These are phyloP conservation scores for Albugo candida DNA, from an alignment of 352 stramenopile species.

Conservation along the genomic window DNA sequence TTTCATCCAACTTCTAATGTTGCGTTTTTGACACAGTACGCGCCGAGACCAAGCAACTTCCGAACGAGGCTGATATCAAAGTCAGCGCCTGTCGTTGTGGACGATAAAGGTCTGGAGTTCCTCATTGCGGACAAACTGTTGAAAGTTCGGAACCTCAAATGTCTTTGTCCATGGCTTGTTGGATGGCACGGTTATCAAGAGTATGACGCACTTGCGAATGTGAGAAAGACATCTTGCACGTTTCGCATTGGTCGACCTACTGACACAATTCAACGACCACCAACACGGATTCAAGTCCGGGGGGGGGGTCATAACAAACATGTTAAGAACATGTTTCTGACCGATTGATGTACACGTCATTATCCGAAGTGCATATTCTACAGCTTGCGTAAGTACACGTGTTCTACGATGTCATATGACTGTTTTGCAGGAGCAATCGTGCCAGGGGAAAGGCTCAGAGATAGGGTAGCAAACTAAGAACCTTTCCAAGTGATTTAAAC, in stretches of 20 bases:
- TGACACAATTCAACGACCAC: neutral
- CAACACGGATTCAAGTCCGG: conserved; percentile 1
- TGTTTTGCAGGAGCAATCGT: too few species aligned
- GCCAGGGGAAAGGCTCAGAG: too few species aligned
- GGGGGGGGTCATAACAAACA: neutral
- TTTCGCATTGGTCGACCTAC: conserved; percentile 1
- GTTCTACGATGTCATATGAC: too few species aligned
- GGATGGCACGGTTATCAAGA: conserved; percentile 1
- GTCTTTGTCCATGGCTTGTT: conserved; percentile 5
- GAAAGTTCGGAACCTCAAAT: conserved; percentile 5
- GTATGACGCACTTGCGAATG: conserved; percentile 2
- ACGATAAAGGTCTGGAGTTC: neutral
- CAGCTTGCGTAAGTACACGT: too few species aligned
- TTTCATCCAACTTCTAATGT: conserved; percentile 9
- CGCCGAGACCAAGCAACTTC: neutral
- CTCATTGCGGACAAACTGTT: conserved; percentile 2
- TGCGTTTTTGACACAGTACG: neutral
- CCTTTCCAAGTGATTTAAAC: too few species aligned
- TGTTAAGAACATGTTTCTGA: too few species aligned
- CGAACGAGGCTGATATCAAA: conserved; percentile 1
- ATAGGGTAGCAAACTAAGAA: too few species aligned
- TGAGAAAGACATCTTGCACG: conserved; percentile 3
- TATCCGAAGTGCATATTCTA: too few species aligned
- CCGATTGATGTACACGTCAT: too few species aligned
- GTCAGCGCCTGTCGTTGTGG: neutral